phyloP scores from a whole-genome alignment of 192 early-diverging fungal genomes.

The Coemansia sp. region DNA sequence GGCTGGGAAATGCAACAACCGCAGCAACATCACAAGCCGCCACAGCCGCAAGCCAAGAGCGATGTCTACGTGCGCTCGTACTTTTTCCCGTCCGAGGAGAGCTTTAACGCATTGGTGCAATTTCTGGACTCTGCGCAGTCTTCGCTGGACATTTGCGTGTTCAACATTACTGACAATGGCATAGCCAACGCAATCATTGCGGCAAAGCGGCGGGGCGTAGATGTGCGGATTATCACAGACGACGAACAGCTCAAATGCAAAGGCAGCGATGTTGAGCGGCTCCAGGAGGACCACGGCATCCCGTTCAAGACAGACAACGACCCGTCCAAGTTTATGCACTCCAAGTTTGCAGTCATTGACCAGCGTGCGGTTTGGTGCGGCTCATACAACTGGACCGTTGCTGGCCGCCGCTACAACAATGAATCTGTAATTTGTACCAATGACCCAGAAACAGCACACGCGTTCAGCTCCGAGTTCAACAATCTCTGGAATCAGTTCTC shows the following conservation, averaged over 20 bases:
- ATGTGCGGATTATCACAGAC: constrained; percentile 73
- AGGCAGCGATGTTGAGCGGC: constrained; percentile 59
- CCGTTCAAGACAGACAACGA: constrained; percentile 57
- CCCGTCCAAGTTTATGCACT: constrained; percentile 60
- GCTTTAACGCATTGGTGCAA: constrained; percentile 57
- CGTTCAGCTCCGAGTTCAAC: constrained; percentile 63
- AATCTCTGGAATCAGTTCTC: constrained; percentile 62
- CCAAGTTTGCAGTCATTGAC: constrained; percentile 71
- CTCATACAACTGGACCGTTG: constrained; percentile 55
- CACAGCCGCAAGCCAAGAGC: constrained; percentile 8
- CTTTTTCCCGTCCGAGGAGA: constrained; percentile 67
- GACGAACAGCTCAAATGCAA: constrained; percentile 61
- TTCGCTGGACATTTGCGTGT: constrained; percentile 71
- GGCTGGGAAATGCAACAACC: constrained; percentile 29
- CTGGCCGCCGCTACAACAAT: constrained; percentile 66
- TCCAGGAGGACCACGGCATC: constrained; percentile 49
- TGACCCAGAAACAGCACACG: constrained; percentile 57
- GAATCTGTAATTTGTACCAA: constrained; percentile 71
- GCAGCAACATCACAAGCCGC: constrained; percentile 7
- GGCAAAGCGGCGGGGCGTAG: constrained; percentile 56
- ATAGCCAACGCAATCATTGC: constrained; percentile 64
- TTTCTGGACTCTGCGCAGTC: constrained; percentile 56
- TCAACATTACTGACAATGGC: constrained; percentile 73
- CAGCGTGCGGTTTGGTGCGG: constrained; percentile 59
- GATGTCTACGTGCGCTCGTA: constrained; percentile 43